These are phyloP conservation scores for Thermothelomyces thermophilus DNA, from an alignment of 2,329 filamentous ascomycete genomes.

Conservation along the genomic window DNA sequence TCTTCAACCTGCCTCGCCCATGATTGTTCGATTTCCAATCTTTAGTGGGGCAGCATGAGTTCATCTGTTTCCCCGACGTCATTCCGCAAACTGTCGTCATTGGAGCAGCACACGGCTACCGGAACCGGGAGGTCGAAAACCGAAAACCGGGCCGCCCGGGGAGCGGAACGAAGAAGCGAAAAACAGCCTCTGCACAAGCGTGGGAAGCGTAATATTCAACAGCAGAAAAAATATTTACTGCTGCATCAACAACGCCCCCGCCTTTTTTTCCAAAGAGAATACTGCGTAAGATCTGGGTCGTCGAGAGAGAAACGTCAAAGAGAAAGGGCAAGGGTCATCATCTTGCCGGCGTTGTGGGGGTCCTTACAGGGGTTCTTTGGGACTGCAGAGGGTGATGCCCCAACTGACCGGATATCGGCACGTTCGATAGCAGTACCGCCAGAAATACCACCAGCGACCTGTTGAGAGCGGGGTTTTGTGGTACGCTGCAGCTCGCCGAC, in stretches of 20 bases:
- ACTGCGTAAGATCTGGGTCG: too few species aligned
- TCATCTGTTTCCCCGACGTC: conserved; percentile 24
- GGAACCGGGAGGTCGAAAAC: too few species aligned
- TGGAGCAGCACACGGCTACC: background rate
- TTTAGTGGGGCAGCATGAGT: conserved; percentile 4
- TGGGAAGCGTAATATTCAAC: too few species aligned
- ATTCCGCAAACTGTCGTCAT: conserved; percentile 26
- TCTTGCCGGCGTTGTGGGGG: background rate
- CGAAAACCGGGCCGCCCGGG: too few species aligned
- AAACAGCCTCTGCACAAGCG: background rate
- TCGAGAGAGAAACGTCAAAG: too few species aligned
- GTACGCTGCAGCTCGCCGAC: background rate
- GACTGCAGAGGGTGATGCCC: background rate
- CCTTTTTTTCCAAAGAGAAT: too few species aligned
- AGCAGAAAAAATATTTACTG: too few species aligned
- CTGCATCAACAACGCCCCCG: too few species aligned
- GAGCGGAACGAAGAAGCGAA: too few species aligned
- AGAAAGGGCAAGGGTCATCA: background rate
- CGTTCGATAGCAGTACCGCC: background rate
- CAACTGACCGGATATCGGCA: conserved; percentile 21
- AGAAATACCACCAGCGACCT: background rate
- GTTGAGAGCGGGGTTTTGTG: background rate
- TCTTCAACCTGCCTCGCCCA: conserved; percentile 1
- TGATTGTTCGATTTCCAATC: background rate
- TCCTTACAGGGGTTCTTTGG: background rate